A percentile compares a stretch with the other conserved stretches of the same genome.
phyloP scores from a whole-genome alignment of 768 basidiomycete species.

The Austroboletus festivus region DNA sequence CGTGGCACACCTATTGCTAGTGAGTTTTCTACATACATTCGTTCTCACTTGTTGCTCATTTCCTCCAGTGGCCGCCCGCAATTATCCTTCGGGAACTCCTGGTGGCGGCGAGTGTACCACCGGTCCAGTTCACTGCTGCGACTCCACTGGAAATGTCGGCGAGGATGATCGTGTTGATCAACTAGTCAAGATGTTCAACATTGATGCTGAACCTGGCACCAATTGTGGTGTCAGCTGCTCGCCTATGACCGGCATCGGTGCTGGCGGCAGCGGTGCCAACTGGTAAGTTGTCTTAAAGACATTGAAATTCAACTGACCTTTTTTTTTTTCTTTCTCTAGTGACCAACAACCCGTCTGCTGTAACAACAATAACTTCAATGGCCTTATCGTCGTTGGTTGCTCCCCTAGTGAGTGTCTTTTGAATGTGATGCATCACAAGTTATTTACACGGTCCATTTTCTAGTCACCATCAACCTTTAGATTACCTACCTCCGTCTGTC shows the following conservation, averaged over 20 bases:
- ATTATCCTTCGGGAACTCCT: conserved; percentile 36
- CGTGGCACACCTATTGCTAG: conserved; percentile 33
- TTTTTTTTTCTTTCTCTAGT: conserved; percentile 24
- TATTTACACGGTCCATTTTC: neutral
- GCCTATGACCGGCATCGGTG: conserved; percentile 28
- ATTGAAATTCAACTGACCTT: too few relatives aligned
- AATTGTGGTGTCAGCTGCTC: conserved; percentile 32
- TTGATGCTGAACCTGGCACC: neutral
- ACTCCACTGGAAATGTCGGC: neutral
- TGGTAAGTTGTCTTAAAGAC: too few relatives aligned
- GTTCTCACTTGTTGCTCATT: neutral
- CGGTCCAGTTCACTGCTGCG: conserved; percentile 23
- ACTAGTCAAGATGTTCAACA: neutral
- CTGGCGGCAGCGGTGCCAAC: conserved; percentile 1
- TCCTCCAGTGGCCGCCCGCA: conserved; percentile 34
- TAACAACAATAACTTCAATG: conserved; percentile 29
- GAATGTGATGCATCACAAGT: neutral
- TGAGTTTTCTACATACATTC: conserved; percentile 17
- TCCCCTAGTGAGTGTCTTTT: conserved; percentile 29
- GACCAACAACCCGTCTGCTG: conserved; percentile 40
- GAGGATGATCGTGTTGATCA: neutral
- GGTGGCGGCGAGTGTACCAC: conserved; percentile 13
- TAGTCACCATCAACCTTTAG: conserved; percentile 23
- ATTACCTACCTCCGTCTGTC: neutral
- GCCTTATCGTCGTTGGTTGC: conserved; percentile 41